A percentile compares a stretch with the other conserved stretches of the same genome.
Conservation (phyloP, 2,329 filamentous ascomycete species). For the Mariannaea sp. region DNA sequence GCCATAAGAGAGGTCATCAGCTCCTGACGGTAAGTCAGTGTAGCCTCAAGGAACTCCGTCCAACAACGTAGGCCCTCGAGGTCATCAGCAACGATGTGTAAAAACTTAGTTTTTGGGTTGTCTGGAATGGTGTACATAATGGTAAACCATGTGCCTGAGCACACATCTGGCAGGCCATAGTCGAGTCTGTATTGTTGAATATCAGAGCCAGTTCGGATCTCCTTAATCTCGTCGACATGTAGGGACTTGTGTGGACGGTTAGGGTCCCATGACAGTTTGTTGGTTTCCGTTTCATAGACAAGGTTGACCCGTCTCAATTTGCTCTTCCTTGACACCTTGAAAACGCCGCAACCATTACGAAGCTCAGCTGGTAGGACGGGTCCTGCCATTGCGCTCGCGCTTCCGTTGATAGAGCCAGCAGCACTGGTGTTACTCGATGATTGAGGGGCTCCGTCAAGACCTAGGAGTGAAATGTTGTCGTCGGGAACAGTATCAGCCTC, state of each 20-base stretch:
- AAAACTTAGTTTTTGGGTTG: conserved; percentile 79
- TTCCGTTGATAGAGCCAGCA: conserved; percentile 52
- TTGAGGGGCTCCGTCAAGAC: conserved; percentile 49
- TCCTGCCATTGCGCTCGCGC: conserved; percentile 56
- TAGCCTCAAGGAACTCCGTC: conserved; percentile 81
- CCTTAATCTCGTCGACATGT: conserved; percentile 93
- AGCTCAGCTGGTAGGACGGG: conserved; percentile 79
- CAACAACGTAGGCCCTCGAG: conserved; percentile 75
- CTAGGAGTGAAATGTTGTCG: conserved; percentile 43
- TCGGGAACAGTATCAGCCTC: conserved; percentile 49
- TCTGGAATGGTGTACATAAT: conserved; percentile 84
- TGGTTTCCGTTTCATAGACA: conserved; percentile 79
- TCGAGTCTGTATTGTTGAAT: conserved; percentile 90
- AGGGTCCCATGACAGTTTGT: conserved; percentile 87
- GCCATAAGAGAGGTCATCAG: conserved; percentile 89
- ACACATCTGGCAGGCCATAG: conserved; percentile 69
- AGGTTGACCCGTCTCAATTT: conserved; percentile 71
- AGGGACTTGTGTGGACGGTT: conserved; percentile 80
- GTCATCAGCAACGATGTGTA: conserved; percentile 85
- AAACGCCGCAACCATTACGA: conserved; percentile 76
- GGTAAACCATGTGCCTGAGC: conserved; percentile 81
- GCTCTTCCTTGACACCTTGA: conserved; percentile 84
- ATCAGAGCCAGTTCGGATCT: conserved; percentile 82
- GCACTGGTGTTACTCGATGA: conserved; percentile 56
- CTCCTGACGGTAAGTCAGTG: conserved; percentile 84